Base-by-base conservation (phyloP, 2,329 filamentous ascomycete species). In the Coniochaeta prunicola region DNA sequence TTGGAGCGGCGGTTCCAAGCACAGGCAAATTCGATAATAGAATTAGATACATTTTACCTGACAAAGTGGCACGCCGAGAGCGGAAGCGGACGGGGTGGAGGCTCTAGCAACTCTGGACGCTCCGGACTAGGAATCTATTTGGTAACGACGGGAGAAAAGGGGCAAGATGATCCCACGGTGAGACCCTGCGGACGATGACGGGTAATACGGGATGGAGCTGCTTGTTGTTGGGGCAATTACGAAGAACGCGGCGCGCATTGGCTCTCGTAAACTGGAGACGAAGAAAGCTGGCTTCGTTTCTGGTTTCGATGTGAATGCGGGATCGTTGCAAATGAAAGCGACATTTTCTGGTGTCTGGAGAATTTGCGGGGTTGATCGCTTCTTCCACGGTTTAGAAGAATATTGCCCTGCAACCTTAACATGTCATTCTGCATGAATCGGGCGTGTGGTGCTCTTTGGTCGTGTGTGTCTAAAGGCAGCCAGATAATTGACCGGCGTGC, bases 21-120 rank as follows among this genome's bases (percentile, higher is more conserved):
- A 34, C 31, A 34, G 31, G 31, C 31, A 26, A 50, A 59, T 61
- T 61, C 57, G 58, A 31, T 36, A 59, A 62, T 62, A 58, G 58
- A 57, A 62, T 62, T 62, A 58, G 57, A 59, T 59, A 61, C 59
- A 61, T 61, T 54, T 62, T 62, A 62, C 59, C 57, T 59, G 42
- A 57, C 21, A 26, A 10, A 26, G 36, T 50, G 45, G 45, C 17
- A 30, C 45, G 45, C 45, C 45, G 45, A 50, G 45, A 50, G 45
- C 26, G 36, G 36, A 36, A 40, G 36, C 5, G 36, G 5, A 40
- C 36, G 36, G 36, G 36, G 36, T 40, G 9, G 12, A 5, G 36
- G n/a, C 10, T 12, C 15, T 40, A 40, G 36, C 9, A n/a, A 17
- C 36, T 13, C 7, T 40, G 10, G 5, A 17, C 5, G 31, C 31